Evolutionary conservation across 2,329 filamentous ascomycete species (phyloP).

Genomic region (Epicoccum nigrum): DNA sequence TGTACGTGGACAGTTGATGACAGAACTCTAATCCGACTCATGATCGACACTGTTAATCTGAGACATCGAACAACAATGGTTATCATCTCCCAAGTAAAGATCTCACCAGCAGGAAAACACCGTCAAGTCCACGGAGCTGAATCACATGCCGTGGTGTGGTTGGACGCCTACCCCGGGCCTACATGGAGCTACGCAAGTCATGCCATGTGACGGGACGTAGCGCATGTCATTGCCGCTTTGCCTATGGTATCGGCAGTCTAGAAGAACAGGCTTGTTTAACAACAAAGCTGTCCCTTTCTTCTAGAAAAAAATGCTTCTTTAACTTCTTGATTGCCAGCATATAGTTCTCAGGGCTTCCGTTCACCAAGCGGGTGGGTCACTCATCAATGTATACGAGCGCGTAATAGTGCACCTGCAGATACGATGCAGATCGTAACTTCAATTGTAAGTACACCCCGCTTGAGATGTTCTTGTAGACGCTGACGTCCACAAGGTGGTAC

Average conservation of each 20-base stretch:
- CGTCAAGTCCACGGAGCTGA: background rate
- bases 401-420: background rate
- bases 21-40: too few relatives aligned
- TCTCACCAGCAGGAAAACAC: too few relatives aligned
- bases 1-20: too few relatives aligned
- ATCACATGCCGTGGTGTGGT: background rate
- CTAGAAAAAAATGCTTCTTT: background rate
- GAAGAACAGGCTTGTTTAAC: slow-evolving; percentile 5
- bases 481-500: slow-evolving; percentile 16
- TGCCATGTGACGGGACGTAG: slow-evolving; percentile 5
- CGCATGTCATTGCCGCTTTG: slow-evolving; percentile 3
- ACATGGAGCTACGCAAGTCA: slow-evolving; percentile 10
- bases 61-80: too few relatives aligned
- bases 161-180: background rate
- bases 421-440: slow-evolving; percentile 17
- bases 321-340: background rate
- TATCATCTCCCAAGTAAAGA: too few relatives aligned
- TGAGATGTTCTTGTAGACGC: background rate
- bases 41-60: too few relatives aligned
- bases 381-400: slow-evolving; percentile 3
- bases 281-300: background rate
- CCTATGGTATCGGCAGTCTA: background rate
- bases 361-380: background rate
- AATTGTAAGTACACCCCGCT: slow-evolving; percentile 6
- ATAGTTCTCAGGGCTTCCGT: background rate